phyloP scores from a whole-genome alignment of 257 asterid genomes.

The Nicotiana otophora region DNA sequence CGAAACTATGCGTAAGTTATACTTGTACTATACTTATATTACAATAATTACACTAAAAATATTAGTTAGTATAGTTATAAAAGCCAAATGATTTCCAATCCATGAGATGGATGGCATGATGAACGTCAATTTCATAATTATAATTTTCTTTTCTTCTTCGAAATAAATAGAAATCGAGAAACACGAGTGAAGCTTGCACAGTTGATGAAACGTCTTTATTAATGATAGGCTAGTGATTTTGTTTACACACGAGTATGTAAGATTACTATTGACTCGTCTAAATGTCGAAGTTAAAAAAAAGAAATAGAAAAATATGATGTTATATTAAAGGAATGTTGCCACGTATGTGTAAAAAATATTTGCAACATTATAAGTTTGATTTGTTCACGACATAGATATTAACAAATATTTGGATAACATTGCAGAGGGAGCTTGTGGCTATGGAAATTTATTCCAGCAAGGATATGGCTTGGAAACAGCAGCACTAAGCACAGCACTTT shows the following conservation, averaged over 20 bases:
- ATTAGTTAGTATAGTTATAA: too few relatives aligned
- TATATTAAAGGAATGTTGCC: background rate
- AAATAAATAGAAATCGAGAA: background rate
- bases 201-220: background rate
- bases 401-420: background rate
- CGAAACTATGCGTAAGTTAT: constrained; percentile 2
- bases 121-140: too few relatives aligned
- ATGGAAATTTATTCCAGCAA: constrained; percentile 14
- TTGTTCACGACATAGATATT: background rate
- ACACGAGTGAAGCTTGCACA: background rate
- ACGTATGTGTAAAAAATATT: background rate
- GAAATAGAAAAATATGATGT: too few relatives aligned
- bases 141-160: too few relatives aligned
- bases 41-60: too few relatives aligned
- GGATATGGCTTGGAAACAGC: constrained; percentile 31
- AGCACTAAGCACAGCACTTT: constrained; percentile 41
- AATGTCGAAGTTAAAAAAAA: too few relatives aligned
- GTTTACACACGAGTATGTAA: background rate
- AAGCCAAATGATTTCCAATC: too few relatives aligned
- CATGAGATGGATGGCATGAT: too few relatives aligned
- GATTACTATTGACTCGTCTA: background rate
- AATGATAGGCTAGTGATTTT: background rate
- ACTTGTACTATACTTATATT: too few relatives aligned
- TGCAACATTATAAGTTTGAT: background rate
- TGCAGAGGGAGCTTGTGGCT: constrained; percentile 50